Conservation (phyloP, 805 yeast genomes). For the Maudiozyma turicensis region DNA sequence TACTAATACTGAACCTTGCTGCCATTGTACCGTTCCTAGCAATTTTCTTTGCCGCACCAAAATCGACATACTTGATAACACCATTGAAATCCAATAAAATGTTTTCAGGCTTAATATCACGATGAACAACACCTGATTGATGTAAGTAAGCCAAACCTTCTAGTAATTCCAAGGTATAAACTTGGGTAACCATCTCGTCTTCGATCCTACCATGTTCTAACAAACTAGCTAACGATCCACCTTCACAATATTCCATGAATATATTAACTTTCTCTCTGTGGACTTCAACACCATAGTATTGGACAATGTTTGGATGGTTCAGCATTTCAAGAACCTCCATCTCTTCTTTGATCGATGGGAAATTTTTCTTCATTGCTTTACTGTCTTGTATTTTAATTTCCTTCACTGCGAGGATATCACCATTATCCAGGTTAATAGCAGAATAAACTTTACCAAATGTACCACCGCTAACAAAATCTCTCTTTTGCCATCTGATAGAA, state of each 20-base stretch:
- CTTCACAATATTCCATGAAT: constrained; percentile 96
- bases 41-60: constrained; percentile 92
- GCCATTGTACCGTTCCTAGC: constrained; percentile 45
- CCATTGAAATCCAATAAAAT: constrained; percentile 85
- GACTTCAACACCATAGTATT: constrained; percentile 93
- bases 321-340: constrained; percentile 94
- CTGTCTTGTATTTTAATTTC: constrained; percentile 87
- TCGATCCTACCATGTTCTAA: constrained; percentile 90
- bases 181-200: constrained; percentile 86
- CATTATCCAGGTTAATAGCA: constrained; percentile 86
- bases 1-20: neutral
- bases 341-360: constrained; percentile 87
- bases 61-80: constrained; percentile 89
- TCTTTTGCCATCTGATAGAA: constrained; percentile 95
- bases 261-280: constrained; percentile 91
- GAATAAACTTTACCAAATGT: constrained; percentile 91
- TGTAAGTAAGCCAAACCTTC: constrained; percentile 94
- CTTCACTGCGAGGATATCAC: constrained; percentile 94
- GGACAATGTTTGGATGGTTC: constrained; percentile 93
- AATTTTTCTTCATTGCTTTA: constrained; percentile 72
- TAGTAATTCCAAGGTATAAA: constrained; percentile 82
- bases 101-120: constrained; percentile 95
- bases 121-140: constrained; percentile 89
- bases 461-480: constrained; percentile 88
- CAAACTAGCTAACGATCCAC: constrained; percentile 81